A percentile compares a stretch with the other conserved stretches of the same genome.
Conservation (phyloP, 177 flowering plant species). For the Vitis hybrid region DNA sequence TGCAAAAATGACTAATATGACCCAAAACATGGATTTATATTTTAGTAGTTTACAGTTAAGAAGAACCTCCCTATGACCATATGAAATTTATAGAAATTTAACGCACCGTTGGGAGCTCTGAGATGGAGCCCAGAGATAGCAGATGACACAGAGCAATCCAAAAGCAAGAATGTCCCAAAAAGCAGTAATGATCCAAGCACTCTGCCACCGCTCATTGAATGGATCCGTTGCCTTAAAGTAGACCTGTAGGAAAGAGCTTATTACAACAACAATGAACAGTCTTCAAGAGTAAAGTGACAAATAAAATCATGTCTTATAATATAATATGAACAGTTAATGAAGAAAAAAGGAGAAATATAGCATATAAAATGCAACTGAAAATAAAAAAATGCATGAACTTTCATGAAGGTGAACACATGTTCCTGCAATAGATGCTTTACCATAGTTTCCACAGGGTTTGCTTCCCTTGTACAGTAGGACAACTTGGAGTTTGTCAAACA, state of each 20-base stretch:
- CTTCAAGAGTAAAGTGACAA: not conserved
- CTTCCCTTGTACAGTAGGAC: not conserved
- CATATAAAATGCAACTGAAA: no score
- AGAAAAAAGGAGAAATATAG: not conserved
- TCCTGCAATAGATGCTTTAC: not conserved
- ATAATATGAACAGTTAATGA: no score
- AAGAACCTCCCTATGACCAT: not conserved
- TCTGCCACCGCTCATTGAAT: conserved; percentile 90
- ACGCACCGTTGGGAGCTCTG: conserved; percentile 79
- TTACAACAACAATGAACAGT: conserved; percentile 1
- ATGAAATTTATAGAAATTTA: not conserved
- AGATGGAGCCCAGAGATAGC: conserved; percentile 97
- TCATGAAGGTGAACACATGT: not conserved
- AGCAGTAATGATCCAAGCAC: conserved; percentile 93
- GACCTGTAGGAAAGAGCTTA: conserved; percentile 42
- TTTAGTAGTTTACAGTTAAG: no score
- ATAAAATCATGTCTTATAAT: not conserved
- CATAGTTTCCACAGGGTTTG: not conserved
- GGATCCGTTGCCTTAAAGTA: conserved; percentile 98
- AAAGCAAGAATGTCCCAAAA: conserved; percentile 90
- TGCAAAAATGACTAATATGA: no score
- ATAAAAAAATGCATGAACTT: not conserved
- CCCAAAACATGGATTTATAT: no score
- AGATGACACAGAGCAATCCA: conserved; percentile 74
- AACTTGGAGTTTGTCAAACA: no score